Base-by-base conservation (phyloP, 305 asterid species). In the Fraxinus sp. region DNA sequence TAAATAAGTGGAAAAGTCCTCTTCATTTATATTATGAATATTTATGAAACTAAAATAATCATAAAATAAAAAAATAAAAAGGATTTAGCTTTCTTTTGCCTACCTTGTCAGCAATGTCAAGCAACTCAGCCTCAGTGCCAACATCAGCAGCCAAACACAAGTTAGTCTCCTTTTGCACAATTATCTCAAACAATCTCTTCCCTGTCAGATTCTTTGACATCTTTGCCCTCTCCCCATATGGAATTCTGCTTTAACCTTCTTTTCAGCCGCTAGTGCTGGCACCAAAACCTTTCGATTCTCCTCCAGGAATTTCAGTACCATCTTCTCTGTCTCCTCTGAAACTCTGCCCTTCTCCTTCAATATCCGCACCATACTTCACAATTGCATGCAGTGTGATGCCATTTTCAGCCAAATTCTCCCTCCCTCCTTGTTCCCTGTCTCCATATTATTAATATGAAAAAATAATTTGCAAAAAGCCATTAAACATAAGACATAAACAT, bases 111-210 rank as follows among this genome's bases (percentile, higher is more conserved):
- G 98, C 98, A 77, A 94, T 88, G 80, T 91, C 95, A 84, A 96
- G 98, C 89, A 96, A 87, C 89, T 92, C 98, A 8, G 94, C 88
- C 73, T 94, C 98, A 37, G 98, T 93, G 74, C 94, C 90, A 88
- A 94, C 98, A 84, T 96, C 98, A 86, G 99, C 98, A 88, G 99
- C 95, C 88, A 94, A 82, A 87, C 98, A 94, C 90, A 96, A 87
- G 90, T 96, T 96, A 52, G 97, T 91, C 82, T 96, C 90, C 82
- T 96, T 96, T 86, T 89, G 84, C 85, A 89, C 89, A 97, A 96
- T 96, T 74, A 94, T 91, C 86, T 96, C 97, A 88, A 94, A 96
- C 87, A 96, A 81, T 91, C 85, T 96, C 89, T 87, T 91, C 76
- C 98, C 99, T 0, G 98, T 92, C 16, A 94, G 92, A 86, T 96